Base-by-base conservation (phyloP, 139 green algal species). In the Micractinium sp. region DNA sequence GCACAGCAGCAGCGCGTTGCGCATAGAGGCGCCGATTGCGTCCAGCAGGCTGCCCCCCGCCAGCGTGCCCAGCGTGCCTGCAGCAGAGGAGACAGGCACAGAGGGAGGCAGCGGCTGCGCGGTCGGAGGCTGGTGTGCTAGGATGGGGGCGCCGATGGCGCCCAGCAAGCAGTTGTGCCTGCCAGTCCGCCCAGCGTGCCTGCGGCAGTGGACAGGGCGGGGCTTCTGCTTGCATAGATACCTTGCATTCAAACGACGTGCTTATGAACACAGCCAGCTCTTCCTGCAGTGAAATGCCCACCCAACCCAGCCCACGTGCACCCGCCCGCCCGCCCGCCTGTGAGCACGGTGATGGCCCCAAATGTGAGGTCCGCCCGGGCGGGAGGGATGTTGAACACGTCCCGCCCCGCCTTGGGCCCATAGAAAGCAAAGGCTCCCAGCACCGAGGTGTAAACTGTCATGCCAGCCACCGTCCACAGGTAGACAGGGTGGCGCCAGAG, bases 321-420 rank as follows among this genome's bases (percentile, higher is more conserved):
- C 2, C 33, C 5, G 2, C 2, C 35, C 0, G 41, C 76, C 31
- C 78, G 9, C 22, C 92, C 71, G 35, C 94, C 95, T 41, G 97
- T 97, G 15, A 97, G 3, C 18, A 99, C 96, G 0, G 97, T 99
- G 31, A 99, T 92, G 22, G 85, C 94, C 4, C 97, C 97, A 92
- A 99, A 98, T 0, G 94, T 91, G 60, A 97, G 75, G 88, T 99
- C 97, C 25, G 96, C 96, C 0, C 90, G 89, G 33, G 92, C 90
- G 18, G 90, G 85, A 0, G 35, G 3, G 23, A 97, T 86, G 5
- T 89, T 31, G 74, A 96, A 98, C 74, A 97, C 87, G 0, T 93
- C 88, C 38, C 90, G 89, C 23, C 91, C 95, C 23, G 94, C 94
- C 84, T 95, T 96, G 27, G 94, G 95, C 4, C 96, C 96, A 93